Percentiles rank a stretch among this genome's conserved stretches.
Conservation (phyloP, 2,329 filamentous ascomycete species). For the Arthrobotrys megalospora region DNA sequence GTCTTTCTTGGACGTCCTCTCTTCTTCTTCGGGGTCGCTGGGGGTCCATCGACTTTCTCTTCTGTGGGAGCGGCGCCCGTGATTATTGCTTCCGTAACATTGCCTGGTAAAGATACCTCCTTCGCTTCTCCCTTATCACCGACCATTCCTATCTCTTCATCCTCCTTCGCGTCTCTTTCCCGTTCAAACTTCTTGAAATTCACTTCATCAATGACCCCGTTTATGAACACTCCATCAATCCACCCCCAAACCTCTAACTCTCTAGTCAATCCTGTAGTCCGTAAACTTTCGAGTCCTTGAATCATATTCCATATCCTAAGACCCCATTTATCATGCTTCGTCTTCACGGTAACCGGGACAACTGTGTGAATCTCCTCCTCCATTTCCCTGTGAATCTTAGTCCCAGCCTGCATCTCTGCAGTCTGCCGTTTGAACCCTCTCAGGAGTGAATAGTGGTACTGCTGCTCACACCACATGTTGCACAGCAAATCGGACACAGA, state of each 20-base stretch:
- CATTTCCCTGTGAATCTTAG: slow-evolving; percentile 82
- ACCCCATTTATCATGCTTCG: slow-evolving; percentile 82
- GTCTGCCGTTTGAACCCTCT: slow-evolving; percentile 83
- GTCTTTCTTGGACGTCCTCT: slow-evolving; percentile 55
- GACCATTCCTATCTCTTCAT: not conserved
- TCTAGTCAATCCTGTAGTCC: slow-evolving; percentile 79
- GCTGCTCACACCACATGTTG: slow-evolving; percentile 95
- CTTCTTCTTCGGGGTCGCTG: slow-evolving; percentile 51
- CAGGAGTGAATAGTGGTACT: slow-evolving; percentile 88
- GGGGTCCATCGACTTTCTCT: not conserved
- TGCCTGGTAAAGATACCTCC: slow-evolving; percentile 24
- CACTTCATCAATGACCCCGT: slow-evolving; percentile 90
- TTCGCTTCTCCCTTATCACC: slow-evolving; percentile 21
- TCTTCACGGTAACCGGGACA: slow-evolving; percentile 79
- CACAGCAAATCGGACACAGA: slow-evolving; percentile 90
- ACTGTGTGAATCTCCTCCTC: slow-evolving; percentile 88
- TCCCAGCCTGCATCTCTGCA: slow-evolving; percentile 85
- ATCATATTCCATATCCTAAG: slow-evolving; percentile 91
- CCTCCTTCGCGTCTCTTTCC: slow-evolving; percentile 64
- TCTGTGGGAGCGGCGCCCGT: slow-evolving; percentile 22
- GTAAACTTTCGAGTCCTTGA: slow-evolving; percentile 82
- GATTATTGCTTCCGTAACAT: slow-evolving; percentile 43
- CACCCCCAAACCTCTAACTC: slow-evolving; percentile 89
- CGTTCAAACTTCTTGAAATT: slow-evolving; percentile 77
- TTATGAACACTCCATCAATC: slow-evolving; percentile 85